A percentile compares a stretch with the other conserved stretches of the same genome.
Conservation (phyloP, 345 rosid species). For the Aethionema arabicum region DNA sequence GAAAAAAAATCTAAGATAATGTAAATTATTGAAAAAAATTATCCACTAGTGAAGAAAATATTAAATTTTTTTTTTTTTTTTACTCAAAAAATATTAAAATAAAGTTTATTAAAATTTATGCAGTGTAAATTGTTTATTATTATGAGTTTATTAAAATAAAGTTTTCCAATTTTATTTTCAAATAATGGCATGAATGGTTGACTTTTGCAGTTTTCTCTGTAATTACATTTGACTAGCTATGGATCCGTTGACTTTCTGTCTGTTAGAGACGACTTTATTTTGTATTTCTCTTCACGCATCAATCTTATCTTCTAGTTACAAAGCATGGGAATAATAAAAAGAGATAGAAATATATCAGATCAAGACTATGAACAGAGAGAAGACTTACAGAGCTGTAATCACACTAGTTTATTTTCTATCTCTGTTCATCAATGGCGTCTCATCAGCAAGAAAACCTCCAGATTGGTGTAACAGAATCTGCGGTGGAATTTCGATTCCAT, state of each 20-base stretch:
- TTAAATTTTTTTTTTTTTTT: too few species aligned
- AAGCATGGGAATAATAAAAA: background rate
- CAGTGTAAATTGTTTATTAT: too few species aligned
- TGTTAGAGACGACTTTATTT: background rate
- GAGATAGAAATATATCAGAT: background rate
- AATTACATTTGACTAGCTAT: background rate
- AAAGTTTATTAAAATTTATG: too few species aligned
- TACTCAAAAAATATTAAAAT: too few species aligned
- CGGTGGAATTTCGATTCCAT: conserved; percentile 28
- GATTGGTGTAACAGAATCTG: conserved; percentile 30
- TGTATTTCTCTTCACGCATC: conserved; percentile 6
- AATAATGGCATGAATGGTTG: too few species aligned
- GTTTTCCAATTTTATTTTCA: too few species aligned
- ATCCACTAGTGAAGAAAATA: too few species aligned
- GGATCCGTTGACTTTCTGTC: background rate
- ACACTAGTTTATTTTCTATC: conserved; percentile 3
- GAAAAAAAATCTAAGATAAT: too few species aligned
- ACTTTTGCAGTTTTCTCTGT: too few species aligned
- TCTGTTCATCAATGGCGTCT: conserved; percentile 22
- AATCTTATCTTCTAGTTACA: conserved; percentile 1
- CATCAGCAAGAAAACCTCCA: conserved; percentile 33
- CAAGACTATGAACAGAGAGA: conserved; percentile 26
- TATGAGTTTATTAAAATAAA: too few species aligned
- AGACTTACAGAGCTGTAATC: background rate
- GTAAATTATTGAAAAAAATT: too few species aligned